Evolutionary conservation across 139 green algal genomes (phyloP), one percentile per base, ranked within the genome.

Genomic region (Nannochloris sp.): DNA sequence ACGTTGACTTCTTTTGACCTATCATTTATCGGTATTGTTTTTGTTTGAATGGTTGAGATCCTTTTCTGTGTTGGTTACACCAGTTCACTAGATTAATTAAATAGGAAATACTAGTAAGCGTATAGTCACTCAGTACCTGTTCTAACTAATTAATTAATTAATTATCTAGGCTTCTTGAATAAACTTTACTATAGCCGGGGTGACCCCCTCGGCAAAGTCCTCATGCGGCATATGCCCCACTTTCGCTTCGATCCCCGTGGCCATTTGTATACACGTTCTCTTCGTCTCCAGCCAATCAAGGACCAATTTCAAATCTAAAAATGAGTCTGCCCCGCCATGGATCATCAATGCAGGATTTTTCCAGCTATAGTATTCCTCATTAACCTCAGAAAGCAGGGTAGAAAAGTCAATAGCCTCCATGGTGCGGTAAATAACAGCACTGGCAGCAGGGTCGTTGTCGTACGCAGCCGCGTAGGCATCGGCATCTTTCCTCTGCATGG

Each of bases 301-400:
- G 6, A 66, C 58, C 25, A 46, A 67, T 23, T 56, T 72, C 12
- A 82, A 57, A 25, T 81, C 39, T 2, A 92, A 60, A 67, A 89
- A 89, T 23, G 80, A 70, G 70, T 92, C 86, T 23, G 62, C 75
- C 44, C 61, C 38, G 13, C 85, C 86, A 71, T 85, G 85, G 6
- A 89, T 53, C 29, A 90, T 61, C 39, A 90, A 53, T 4, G 61
- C 74, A 29, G 86, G 80, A 35, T 80, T 76, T 27, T 73, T 64
- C 81, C 83, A 92, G 13, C 25, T 75, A 4, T 15, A 29, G 73
- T 67, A 91, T 6, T 67, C 79, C 19, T 86, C 73, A 61, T 92
- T 75, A 15, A 92, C 77, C 25, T 72, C 60, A 10, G 12, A 24
- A 19, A 85, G 63, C 57, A 87, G 65, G 42, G 67, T 66, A 7